These are phyloP conservation scores for Lophiotrema nucula DNA, from an alignment of 495 filamentous ascomycete genomes.

Conservation along the genomic window DNA sequence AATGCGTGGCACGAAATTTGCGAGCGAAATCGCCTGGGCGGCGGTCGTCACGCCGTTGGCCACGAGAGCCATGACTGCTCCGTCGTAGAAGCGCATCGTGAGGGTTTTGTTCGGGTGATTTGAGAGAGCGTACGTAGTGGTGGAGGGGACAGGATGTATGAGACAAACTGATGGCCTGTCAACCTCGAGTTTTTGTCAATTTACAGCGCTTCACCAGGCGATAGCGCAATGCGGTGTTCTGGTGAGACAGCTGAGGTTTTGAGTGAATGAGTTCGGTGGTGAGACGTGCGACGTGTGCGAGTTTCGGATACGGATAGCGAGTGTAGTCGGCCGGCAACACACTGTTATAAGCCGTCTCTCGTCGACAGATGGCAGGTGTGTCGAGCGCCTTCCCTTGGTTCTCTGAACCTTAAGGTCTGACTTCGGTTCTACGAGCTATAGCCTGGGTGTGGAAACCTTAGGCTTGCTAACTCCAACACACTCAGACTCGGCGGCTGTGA, in stretches of 20 bases:
- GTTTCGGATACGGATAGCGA: not conserved
- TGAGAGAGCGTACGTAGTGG: too few relatives aligned
- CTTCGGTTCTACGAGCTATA: too few relatives aligned
- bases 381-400: too few relatives aligned
- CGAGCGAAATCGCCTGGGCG: slow-evolving; percentile 24
- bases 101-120: not conserved
- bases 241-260: slow-evolving; percentile 18
- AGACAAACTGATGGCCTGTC: not conserved
- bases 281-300: slow-evolving; percentile 16
- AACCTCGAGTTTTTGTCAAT: not conserved
- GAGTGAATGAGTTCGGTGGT: slow-evolving; percentile 2
- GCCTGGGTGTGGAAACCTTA: too few relatives aligned
- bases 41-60: slow-evolving; percentile 7
- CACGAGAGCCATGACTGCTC: slow-evolving; percentile 14
- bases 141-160: not conserved
- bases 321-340: too few relatives aligned
- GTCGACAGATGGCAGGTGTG: too few relatives aligned
- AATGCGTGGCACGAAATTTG: slow-evolving; percentile 28
- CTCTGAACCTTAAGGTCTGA: too few relatives aligned
- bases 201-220: not conserved
- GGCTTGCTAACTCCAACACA: too few relatives aligned
- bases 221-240: not conserved
- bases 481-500: not conserved
- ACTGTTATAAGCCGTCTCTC: too few relatives aligned
- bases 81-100: slow-evolving; percentile 9